These are phyloP conservation scores for Myriosclerotinia duriaeana DNA, from an alignment of 2,329 filamentous ascomycete species.

Conservation along the genomic window DNA sequence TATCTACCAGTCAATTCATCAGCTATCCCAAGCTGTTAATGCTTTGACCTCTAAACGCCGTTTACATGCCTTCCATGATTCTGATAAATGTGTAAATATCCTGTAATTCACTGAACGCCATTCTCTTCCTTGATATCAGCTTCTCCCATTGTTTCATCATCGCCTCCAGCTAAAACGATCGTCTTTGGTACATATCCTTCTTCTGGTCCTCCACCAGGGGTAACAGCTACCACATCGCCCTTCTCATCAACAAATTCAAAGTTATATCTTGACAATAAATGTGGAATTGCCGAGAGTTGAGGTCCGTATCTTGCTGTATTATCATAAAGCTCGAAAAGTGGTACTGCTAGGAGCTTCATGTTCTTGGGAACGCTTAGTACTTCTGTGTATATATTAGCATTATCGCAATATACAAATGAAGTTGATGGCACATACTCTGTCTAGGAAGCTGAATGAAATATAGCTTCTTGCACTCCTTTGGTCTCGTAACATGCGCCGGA, in stretches of 20 bases:
- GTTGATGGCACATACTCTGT: conserved; percentile 63
- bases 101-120: conserved; percentile 43
- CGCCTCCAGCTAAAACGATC: conserved; percentile 61
- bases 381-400: conserved; percentile 54
- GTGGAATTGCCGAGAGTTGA: conserved; percentile 92
- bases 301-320: conserved; percentile 94
- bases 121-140: conserved; percentile 33
- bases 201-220: conserved; percentile 67
- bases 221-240: conserved; percentile 80
- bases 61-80: conserved; percentile 16
- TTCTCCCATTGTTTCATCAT: conserved; percentile 61
- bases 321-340: conserved; percentile 96
- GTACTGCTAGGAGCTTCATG: conserved; percentile 97
- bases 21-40: conserved; percentile 28
- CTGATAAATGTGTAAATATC: neutral
- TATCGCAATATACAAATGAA: neutral
- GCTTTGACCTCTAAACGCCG: conserved; percentile 31
- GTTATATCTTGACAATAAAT: conserved; percentile 91
- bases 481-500: conserved; percentile 89
- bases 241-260: conserved; percentile 97
- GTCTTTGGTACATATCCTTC: conserved; percentile 58
- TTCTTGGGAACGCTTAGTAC: conserved; percentile 97
- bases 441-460: conserved; percentile 95
- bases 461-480: conserved; percentile 99
- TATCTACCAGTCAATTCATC: conserved; percentile 10